Percentiles rank a stretch among this genome's conserved stretches.
phyloP scores from a whole-genome alignment of 352 stramenopile species.

The Lagenidium sp. region DNA sequence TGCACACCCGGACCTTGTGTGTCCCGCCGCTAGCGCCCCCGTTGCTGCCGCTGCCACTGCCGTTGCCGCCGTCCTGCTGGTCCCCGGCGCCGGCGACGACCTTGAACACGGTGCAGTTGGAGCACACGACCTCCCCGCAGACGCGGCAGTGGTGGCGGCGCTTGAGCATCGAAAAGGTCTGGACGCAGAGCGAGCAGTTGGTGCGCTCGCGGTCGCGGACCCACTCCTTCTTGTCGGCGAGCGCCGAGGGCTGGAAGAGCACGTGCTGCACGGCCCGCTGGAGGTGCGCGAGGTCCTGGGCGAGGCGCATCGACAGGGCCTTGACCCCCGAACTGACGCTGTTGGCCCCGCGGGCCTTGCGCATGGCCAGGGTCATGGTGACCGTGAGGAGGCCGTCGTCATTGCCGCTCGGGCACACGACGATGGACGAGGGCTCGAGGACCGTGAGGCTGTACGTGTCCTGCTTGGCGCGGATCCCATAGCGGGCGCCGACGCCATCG shows the following conservation, averaged over 20 bases:
- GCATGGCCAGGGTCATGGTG: slow-evolving; percentile 69
- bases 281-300: slow-evolving; percentile 41
- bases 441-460: slow-evolving; percentile 75
- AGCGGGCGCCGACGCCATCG: slow-evolving; percentile 61
- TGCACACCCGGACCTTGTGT: slow-evolving; percentile 80
- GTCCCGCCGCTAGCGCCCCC: too few species aligned
- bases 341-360: slow-evolving; percentile 57
- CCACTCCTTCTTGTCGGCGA: slow-evolving; percentile 69
- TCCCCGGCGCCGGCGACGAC: slow-evolving; percentile 14
- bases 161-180: slow-evolving; percentile 74
- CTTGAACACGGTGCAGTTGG: slow-evolving; percentile 71
- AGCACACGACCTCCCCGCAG: slow-evolving; percentile 84
- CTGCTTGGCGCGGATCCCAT: slow-evolving; percentile 56
- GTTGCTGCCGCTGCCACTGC: too few species aligned
- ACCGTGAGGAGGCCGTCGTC: slow-evolving; percentile 61
- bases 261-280: slow-evolving; percentile 60
- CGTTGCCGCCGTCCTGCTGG: slow-evolving; percentile 25
- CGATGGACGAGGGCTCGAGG: slow-evolving; percentile 64
- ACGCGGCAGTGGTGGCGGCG: slow-evolving; percentile 81
- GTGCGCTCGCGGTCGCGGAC: slow-evolving; percentile 67
- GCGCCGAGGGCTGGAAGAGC: slow-evolving; percentile 47
- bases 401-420: slow-evolving; percentile 59
- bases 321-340: slow-evolving; percentile 66
- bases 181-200: slow-evolving; percentile 75
- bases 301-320: slow-evolving; percentile 50